A percentile compares a stretch with the other conserved stretches of the same genome.
phyloP scores from a whole-genome alignment of 164 flowering plant species.

The Kalanchoe fedtschenkoi region DNA sequence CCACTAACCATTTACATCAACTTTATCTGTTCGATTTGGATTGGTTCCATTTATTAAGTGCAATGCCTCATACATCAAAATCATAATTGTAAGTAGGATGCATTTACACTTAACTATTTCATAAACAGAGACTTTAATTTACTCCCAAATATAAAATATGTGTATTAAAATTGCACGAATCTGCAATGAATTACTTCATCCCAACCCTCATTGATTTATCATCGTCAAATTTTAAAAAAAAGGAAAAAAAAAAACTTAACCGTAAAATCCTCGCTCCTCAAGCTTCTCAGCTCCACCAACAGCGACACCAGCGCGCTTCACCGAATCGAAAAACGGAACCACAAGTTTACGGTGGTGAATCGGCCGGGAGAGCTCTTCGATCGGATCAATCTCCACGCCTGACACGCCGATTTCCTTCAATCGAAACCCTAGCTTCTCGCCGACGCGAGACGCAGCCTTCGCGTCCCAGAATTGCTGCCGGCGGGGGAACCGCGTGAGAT shows the following conservation, averaged over 20 bases:
- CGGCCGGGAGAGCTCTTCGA: conserved; percentile 33
- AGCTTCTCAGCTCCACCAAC: conserved; percentile 8
- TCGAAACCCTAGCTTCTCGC: conserved; percentile 43
- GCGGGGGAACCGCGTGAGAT: conserved; percentile 40
- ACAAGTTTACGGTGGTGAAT: conserved; percentile 29
- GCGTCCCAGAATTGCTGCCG: conserved; percentile 45
- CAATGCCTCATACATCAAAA: too few species aligned
- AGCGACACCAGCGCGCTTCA: conserved; percentile 16
- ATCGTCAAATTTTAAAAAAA: too few species aligned
- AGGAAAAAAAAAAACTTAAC: not conserved
- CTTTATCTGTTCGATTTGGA: too few species aligned
- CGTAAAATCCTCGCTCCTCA: conserved; percentile 7
- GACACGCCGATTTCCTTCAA: conserved; percentile 38
- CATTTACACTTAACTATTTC: too few species aligned
- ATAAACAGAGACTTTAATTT: too few species aligned
- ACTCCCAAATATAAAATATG: too few species aligned
- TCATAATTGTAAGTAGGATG: too few species aligned
- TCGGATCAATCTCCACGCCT: conserved; percentile 35
- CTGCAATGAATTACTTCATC: too few species aligned
- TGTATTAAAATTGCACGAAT: too few species aligned
- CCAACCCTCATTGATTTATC: too few species aligned
- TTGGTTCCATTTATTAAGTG: too few species aligned
- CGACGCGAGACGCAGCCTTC: conserved; percentile 43
- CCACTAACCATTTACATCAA: too few species aligned
- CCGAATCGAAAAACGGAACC: conserved; percentile 40